Base-by-base conservation (phyloP, 2,329 filamentous ascomycete species). In the Apiospora marii region DNA sequence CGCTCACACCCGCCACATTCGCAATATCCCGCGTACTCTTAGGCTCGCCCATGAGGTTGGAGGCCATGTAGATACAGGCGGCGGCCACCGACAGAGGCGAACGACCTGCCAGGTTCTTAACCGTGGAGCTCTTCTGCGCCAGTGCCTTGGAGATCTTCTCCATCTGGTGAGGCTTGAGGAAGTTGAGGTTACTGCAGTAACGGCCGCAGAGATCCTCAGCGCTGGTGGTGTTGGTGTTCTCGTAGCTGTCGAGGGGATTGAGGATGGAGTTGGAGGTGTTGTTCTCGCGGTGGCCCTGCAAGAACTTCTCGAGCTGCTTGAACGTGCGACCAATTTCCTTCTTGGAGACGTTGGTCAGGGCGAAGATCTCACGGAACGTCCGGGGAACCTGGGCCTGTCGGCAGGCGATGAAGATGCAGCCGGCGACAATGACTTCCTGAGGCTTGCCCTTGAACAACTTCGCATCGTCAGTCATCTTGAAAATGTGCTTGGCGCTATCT, bases 271-370 rank as follows among this genome's bases (percentile, higher is more conserved):
- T 85, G 72, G 81, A 79, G 53, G 86, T 87, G 78, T 90, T 88
- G 71, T 89, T 85, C 75, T 92, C 91, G 79, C 94, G 90, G 69
- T 92, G 89, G 78, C 92, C 92, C 79, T 92, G 91, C 79, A 98
- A 89, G 84, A 97, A 98, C 77, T 92, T 91, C 84, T 98, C 95
- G 64, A 99, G 88, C 72, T 91, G 87, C 86, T 99, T 99, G 89
- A 98, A 99, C 34, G 96, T 96, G 72, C 95, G 89, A 30, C 96
- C 96, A 75, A 99, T 98, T 81, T 99, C 97, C 85, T 98, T 98
- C 87, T 98, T 98, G 74, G 93, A 92, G 41, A 99, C 96, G 77
- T 94, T 94, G 12, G 96, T 99, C 81, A 98, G 87, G 74, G 94
- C 92, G 84, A 94, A 97, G 79, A 99, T 96, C 82, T 99, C 97